A percentile compares a stretch with the other conserved stretches of the same genome.
Conservation (phyloP, 2,329 filamentous ascomycete genomes). For the Cadophora luteo-olivacea region DNA sequence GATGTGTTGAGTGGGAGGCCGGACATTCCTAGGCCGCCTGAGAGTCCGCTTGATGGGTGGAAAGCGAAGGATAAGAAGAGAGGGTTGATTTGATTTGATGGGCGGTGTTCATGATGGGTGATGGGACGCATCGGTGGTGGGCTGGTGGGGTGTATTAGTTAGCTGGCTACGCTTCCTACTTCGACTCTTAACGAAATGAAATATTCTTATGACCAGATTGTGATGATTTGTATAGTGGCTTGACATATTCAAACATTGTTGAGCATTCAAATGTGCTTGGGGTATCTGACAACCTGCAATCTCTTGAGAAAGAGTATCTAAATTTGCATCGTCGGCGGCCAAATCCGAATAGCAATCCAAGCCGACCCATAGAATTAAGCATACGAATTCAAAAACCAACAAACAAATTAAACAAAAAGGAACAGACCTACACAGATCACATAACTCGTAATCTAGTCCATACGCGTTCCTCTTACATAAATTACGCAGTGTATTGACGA, state of each 20-base stretch:
- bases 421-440: too few relatives aligned
- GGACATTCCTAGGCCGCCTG: slow-evolving; percentile 49
- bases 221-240: not conserved
- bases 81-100: slow-evolving; percentile 45
- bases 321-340: too few relatives aligned
- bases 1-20: slow-evolving; percentile 83
- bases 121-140: not conserved
- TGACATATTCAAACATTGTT: not conserved
- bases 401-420: too few relatives aligned
- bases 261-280: not conserved
- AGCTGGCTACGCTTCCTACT: not conserved
- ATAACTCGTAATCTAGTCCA: too few relatives aligned
- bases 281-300: not conserved
- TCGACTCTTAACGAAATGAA: slow-evolving; percentile 12
- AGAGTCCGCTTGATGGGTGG: slow-evolving; percentile 57
- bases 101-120: not conserved
- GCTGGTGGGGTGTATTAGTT: not conserved
- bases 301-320: too few relatives aligned
- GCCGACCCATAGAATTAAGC: too few relatives aligned
- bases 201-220: slow-evolving; percentile 11
- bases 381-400: too few relatives aligned
- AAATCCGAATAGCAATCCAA: too few relatives aligned
- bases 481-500: too few relatives aligned
- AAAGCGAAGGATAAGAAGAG: slow-evolving; percentile 67
- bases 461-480: too few relatives aligned